phyloP scores from a whole-genome alignment of 2,329 filamentous ascomycete species.

The Diplodia mutila region DNA sequence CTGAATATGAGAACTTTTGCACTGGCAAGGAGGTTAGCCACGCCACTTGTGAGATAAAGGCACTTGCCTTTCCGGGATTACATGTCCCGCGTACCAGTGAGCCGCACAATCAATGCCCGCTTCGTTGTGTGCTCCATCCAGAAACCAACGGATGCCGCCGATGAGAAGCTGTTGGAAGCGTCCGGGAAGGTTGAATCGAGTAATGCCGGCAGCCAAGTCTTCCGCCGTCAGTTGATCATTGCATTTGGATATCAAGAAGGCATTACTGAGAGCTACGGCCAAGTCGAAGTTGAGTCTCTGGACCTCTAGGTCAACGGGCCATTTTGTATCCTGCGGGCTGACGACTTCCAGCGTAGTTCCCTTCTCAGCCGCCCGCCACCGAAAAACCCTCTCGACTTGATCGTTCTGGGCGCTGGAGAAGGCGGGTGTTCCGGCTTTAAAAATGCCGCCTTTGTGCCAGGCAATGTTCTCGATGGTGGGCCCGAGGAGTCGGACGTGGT shows the following conservation, averaged over 20 bases:
- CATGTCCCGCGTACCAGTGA: too few relatives aligned
- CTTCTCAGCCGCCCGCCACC: constrained; percentile 29
- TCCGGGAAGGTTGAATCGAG: constrained; percentile 27
- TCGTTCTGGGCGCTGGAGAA: constrained; percentile 27
- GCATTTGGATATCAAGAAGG: too few relatives aligned
- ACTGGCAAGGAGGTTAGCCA: too few relatives aligned
- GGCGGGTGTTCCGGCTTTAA: constrained; percentile 54
- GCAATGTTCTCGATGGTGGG: constrained; percentile 67
- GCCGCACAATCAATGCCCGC: constrained; percentile 28
- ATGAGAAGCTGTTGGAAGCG: constrained; percentile 27
- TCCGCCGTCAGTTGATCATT: too few relatives aligned
- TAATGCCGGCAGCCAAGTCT: constrained; percentile 24
- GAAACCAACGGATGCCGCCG: constrained; percentile 25
- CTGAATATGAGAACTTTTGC: too few relatives aligned
- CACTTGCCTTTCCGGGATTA: too few relatives aligned
- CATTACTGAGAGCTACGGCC: too few relatives aligned
- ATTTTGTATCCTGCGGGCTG: constrained; percentile 29
- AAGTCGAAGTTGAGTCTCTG: too few relatives aligned
- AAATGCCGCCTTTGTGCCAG: constrained; percentile 75
- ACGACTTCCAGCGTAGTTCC: constrained; percentile 25
- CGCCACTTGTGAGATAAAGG: too few relatives aligned
- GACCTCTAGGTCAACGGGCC: constrained; percentile 28
- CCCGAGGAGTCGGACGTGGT: constrained; percentile 68
- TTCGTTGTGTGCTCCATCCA: constrained; percentile 31
- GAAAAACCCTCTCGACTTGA: constrained; percentile 26